A percentile compares a stretch with the other conserved stretches of the same genome.
Evolutionary conservation across 2,329 filamentous ascomycete species (phyloP).

Genomic region (Cladosporium sp.): DNA sequence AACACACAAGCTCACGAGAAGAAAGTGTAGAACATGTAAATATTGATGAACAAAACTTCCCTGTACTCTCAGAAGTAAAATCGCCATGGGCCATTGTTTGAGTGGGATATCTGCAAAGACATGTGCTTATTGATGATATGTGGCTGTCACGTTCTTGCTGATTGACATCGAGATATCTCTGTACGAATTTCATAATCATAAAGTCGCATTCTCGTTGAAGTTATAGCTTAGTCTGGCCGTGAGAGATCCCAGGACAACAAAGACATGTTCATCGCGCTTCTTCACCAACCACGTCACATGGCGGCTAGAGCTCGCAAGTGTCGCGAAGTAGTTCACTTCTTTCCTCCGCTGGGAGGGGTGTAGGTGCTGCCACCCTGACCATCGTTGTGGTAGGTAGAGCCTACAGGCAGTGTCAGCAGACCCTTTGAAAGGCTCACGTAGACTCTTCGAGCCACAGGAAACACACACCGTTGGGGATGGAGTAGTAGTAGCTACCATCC

Average conservation of each 20-base stretch:
- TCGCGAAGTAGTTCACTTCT: neutral
- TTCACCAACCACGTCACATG: neutral
- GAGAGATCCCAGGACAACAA: neutral
- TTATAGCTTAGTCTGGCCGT: neutral
- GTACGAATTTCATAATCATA: neutral
- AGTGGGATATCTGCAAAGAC: neutral
- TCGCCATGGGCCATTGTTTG: neutral
- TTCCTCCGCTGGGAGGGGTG: constrained; percentile 40
- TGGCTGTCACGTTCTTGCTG: neutral
- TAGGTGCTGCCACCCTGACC: constrained; percentile 60
- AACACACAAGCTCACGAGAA: neutral
- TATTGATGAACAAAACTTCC: neutral
- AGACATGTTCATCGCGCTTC: neutral
- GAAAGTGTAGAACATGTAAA: neutral
- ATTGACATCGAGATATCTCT: neutral
- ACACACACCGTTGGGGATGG: constrained; percentile 39
- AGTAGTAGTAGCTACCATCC: constrained; percentile 68
- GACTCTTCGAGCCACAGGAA: neutral
- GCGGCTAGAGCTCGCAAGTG: neutral
- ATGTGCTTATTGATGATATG: neutral
- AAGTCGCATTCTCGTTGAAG: neutral
- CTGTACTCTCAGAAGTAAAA: neutral
- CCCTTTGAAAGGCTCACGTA: neutral
- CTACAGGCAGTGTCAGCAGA: constrained; percentile 41
- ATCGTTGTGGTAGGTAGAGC: constrained; percentile 66